A percentile compares a stretch with the other conserved stretches of the same genome.
Evolutionary conservation across 495 filamentous ascomycete species (phyloP).

Genomic region (Podospora tetraspora): DNA sequence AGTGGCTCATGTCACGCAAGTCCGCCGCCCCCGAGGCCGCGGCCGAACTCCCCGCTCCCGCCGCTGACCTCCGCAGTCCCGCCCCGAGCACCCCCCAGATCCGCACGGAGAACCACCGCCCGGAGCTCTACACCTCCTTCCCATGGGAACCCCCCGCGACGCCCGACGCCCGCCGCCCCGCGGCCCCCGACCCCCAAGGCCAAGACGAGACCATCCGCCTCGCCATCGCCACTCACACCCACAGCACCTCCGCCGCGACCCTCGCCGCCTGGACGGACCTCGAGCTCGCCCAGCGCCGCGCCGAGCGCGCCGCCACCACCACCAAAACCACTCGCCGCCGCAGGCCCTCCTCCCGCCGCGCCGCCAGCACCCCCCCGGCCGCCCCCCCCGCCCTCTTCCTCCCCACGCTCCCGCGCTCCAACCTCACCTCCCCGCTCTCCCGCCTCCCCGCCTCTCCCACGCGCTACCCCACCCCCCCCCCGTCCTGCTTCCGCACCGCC

Average conservation of each 20-base stretch:
- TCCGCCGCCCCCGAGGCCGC: neutral
- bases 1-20: neutral
- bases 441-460: neutral
- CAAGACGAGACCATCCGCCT: neutral
- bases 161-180: neutral
- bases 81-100: neutral
- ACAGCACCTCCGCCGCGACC: neutral
- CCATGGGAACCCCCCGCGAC: neutral
- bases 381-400: neutral
- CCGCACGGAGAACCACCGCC: neutral
- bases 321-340: neutral
- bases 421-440: neutral
- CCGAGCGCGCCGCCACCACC: neutral
- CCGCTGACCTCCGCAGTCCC: neutral
- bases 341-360: neutral
- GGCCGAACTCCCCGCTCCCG: neutral
- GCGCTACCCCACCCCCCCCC: neutral
- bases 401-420: neutral
- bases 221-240: neutral
- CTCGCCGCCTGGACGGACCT: neutral
- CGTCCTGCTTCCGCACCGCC: neutral
- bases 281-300: neutral
- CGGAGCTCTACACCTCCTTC: neutral
- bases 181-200: neutral
- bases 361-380: neutral